Evolutionary conservation across 495 filamentous ascomycete species (phyloP).

Genomic region (Polyplosphaeria fusca): DNA sequence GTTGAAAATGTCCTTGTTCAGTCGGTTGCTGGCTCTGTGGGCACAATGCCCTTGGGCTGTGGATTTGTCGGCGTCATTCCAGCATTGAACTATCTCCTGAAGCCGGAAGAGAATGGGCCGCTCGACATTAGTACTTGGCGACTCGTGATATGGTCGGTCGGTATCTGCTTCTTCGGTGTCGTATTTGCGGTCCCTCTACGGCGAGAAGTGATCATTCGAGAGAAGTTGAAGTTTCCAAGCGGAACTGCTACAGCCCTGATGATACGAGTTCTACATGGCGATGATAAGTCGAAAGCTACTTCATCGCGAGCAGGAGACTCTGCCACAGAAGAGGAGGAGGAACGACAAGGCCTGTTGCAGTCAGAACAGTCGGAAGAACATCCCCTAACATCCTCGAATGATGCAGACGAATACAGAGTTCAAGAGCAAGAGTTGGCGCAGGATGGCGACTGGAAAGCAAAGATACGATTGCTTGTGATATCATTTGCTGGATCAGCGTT

Average conservation of each 20-base stretch:
- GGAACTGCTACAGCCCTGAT: conserved; percentile 93
- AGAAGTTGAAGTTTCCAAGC: conserved; percentile 89
- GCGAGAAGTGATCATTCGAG: conserved; percentile 84
- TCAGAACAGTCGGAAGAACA: conserved; percentile 11
- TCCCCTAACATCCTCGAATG: not conserved
- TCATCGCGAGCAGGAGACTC: conserved; percentile 15
- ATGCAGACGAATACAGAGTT: conserved; percentile 12
- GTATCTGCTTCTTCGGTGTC: conserved; percentile 91
- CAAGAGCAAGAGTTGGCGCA: conserved; percentile 38
- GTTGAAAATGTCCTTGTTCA: conserved; percentile 98
- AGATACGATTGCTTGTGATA: conserved; percentile 58
- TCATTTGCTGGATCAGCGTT: conserved; percentile 58
- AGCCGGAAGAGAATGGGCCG: conserved; percentile 71
- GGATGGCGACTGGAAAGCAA: conserved; percentile 57
- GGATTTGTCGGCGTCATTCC: conserved; percentile 94
- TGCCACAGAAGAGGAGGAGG: conserved; percentile 25
- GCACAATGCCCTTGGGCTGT: conserved; percentile 94
- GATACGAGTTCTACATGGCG: conserved; percentile 82
- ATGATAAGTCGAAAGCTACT: conserved; percentile 39
- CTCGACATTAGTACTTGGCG: conserved; percentile 68
- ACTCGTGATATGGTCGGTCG: conserved; percentile 82
- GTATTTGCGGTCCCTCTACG: conserved; percentile 88
- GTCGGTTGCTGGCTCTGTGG: conserved; percentile 90
- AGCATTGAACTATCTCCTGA: conserved; percentile 82
- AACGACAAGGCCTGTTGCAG: conserved; percentile 21